A percentile compares a stretch with the other conserved stretches of the same genome.
These are phyloP conservation scores for Hordeum vulgare DNA, from an alignment of 176 grass and related monocot species.

Conservation along the genomic window MorexV3_pseudomolecules_assembly NC_058519.1:615504281-615504780, in stretches of 20 bases:
- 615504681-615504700: background rate
- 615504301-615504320: too few relatives aligned
- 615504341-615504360: too few relatives aligned
- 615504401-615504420: background rate
- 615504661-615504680: background rate
- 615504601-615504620: too few relatives aligned
- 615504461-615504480: background rate
- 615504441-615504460: background rate
- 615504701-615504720: background rate
- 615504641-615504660: too few relatives aligned
- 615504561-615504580: background rate
- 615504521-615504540: background rate
- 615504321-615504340: too few relatives aligned
- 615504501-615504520: background rate
- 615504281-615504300: too few relatives aligned
- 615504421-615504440: background rate
- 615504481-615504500: too few relatives aligned
- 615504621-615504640: too few relatives aligned
- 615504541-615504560: background rate
- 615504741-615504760: background rate
- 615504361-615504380: background rate
- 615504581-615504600: background rate
- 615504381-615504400: background rate
- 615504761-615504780: background rate
- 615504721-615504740: background rate